phyloP scores from a whole-genome alignment of 2,329 filamentous ascomycete genomes.

The Pseudogymnoascus sp. region DNA sequence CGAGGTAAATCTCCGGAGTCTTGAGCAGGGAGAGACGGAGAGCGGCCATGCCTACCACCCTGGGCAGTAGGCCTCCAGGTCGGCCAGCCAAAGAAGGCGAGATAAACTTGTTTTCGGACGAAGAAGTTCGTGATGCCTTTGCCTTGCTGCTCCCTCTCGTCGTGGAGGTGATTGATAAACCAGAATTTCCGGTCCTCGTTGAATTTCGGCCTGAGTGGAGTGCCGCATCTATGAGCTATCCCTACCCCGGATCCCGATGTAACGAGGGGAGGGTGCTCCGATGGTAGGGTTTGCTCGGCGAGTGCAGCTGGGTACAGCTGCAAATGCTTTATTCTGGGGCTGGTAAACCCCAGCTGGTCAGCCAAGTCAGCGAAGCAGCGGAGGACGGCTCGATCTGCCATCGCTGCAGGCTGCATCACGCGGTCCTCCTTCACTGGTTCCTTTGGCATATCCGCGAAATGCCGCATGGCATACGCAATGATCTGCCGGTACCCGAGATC shows the following conservation, averaged over 20 bases:
- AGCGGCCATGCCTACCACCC: background rate
- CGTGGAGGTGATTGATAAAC: slow-evolving; percentile 14
- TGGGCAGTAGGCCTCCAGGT: background rate
- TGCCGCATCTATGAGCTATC: background rate
- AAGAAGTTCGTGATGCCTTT: slow-evolving; percentile 15
- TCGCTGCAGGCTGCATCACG: slow-evolving; percentile 3
- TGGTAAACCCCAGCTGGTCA: slow-evolving; percentile 4
- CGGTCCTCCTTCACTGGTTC: slow-evolving; percentile 3
- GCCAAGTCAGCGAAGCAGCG: slow-evolving; percentile 10
- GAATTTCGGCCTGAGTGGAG: background rate
- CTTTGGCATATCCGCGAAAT: slow-evolving; percentile 8
- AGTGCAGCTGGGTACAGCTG: slow-evolving; percentile 7
- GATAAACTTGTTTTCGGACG: slow-evolving; percentile 13
- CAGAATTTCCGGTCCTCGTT: slow-evolving; percentile 12
- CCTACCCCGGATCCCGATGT: slow-evolving; percentile 9
- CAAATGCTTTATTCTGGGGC: slow-evolving; percentile 7
- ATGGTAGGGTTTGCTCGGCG: background rate
- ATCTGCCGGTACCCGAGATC: slow-evolving; percentile 9
- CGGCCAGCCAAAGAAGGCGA: slow-evolving; percentile 14
- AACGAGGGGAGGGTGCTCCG: slow-evolving; percentile 2
- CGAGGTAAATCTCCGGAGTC: background rate
- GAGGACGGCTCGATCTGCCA: slow-evolving; percentile 4
- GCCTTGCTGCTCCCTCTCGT: slow-evolving; percentile 7
- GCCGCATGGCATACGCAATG: slow-evolving; percentile 5
- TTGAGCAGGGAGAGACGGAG: background rate